A percentile compares a stretch with the other conserved stretches of the same genome.
Evolutionary conservation across 768 basidiomycete genomes (phyloP).

Genomic region (Lactarius trivialis): DNA sequence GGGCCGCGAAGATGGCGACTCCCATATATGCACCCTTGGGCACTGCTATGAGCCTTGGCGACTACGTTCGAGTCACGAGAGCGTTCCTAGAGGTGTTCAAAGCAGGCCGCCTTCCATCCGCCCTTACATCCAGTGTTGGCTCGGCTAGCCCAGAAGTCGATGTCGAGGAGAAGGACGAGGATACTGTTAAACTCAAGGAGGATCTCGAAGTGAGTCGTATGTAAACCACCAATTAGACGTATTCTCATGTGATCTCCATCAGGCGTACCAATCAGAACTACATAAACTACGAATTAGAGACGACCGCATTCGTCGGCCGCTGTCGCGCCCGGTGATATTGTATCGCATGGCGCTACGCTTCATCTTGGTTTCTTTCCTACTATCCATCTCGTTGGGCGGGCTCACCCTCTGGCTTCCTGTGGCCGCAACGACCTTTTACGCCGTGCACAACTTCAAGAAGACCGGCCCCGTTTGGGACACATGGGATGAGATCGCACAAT

Average conservation of each 20-base stretch:
- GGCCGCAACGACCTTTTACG: constrained; percentile 62
- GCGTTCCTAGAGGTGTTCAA: constrained; percentile 77
- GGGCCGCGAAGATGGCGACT: constrained; percentile 69
- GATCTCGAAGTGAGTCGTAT: constrained; percentile 54
- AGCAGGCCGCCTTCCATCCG: constrained; percentile 23
- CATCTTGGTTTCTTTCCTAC: constrained; percentile 54
- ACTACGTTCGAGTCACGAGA: constrained; percentile 71
- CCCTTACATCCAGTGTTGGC: constrained; percentile 27
- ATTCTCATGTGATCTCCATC: background rate
- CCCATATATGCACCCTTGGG: constrained; percentile 85
- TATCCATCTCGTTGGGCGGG: constrained; percentile 65
- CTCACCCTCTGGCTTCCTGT: constrained; percentile 79
- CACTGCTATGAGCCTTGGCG: constrained; percentile 76
- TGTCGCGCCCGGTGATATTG: constrained; percentile 48
- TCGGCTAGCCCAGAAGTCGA: constrained; percentile 22
- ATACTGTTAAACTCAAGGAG: constrained; percentile 27
- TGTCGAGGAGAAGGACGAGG: constrained; percentile 23
- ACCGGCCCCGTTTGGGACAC: constrained; percentile 80
- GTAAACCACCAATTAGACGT: background rate
- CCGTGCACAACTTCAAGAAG: constrained; percentile 70
- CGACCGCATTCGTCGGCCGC: constrained; percentile 69
- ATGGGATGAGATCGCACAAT: constrained; percentile 86
- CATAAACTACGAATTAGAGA: constrained; percentile 69
- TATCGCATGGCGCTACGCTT: constrained; percentile 62
- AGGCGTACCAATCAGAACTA: constrained; percentile 74